Evolutionary conservation across 345 rosid species (phyloP), one percentile per base, ranked within the genome.

Genomic region (Firmiana major): DNA sequence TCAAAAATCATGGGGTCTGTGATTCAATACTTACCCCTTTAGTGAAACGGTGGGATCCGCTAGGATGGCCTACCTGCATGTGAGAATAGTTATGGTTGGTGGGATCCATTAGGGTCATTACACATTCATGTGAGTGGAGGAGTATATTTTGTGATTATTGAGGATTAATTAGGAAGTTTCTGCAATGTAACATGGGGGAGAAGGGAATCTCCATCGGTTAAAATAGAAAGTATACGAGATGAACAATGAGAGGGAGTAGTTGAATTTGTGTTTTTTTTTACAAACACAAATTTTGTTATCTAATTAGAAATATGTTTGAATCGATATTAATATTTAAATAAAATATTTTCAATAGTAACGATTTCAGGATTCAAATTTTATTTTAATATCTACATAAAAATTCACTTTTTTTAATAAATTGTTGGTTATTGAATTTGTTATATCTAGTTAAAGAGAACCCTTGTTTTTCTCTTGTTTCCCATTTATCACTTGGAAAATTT

Each of bases 241-340:
- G 86, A 79, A 46, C 7, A 69, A 77, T 72, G 85, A 81, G 83
- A 66, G 85, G 86, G 42, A 70, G 85, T 84, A 13, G 81, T 82
- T 88, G 84, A 79, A 74, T 46, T 78, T 83, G 70, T 60, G n/a
- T n/a, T n/a, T n/a, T n/a, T n/a, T n/a, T n/a, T n/a, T n/a, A n/a
- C n/a, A n/a, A n/a, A n/a, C n/a, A n/a, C n/a, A n/a, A n/a, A n/a
- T n/a, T n/a, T n/a, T n/a, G n/a, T n/a, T n/a, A n/a, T n/a, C n/a
- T n/a, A n/a, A n/a, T n/a, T n/a, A n/a, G n/a, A n/a, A n/a, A n/a
- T n/a, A n/a, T n/a, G n/a, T n/a, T n/a, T n/a, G n/a, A n/a, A n/a
- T n/a, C n/a, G n/a, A n/a, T n/a, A n/a, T n/a, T n/a, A n/a, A n/a
- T n/a, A n/a, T n/a, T n/a, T n/a, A n/a, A n/a, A n/a, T n/a, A n/a